These are phyloP conservation scores for Phlyctochytrium bullatum DNA, from an alignment of 192 early-diverging fungal genomes.

Conservation along the genomic window DNA sequence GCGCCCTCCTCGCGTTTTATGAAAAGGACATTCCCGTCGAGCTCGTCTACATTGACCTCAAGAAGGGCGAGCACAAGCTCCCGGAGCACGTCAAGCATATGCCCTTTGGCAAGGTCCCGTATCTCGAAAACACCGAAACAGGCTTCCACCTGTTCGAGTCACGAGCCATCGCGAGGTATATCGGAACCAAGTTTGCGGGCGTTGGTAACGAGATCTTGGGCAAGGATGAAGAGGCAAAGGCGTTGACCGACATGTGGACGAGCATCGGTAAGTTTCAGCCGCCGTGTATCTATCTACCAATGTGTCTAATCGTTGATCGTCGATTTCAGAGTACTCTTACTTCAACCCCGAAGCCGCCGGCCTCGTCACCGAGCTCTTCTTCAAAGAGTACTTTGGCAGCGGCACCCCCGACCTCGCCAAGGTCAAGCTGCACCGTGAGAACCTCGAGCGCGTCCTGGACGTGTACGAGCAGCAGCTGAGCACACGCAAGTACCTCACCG, in stretches of 20 bases:
- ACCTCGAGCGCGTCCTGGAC: constrained; percentile 12
- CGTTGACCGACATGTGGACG: constrained; percentile 37
- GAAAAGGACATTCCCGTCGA: constrained; percentile 37
- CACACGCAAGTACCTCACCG: constrained; percentile 11
- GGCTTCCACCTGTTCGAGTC: constrained; percentile 34
- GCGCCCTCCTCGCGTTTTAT: constrained; percentile 21
- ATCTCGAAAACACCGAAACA: constrained; percentile 30
- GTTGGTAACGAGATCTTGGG: constrained; percentile 26
- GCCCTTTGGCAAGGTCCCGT: constrained; percentile 46
- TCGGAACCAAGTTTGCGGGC: constrained; percentile 26
- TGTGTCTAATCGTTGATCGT: no score
- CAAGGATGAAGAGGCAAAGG: constrained; percentile 19
- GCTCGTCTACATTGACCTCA: constrained; percentile 20
- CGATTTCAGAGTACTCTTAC: constrained; percentile 12
- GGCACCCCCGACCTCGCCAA: constrained; percentile 5
- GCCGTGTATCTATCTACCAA: no score
- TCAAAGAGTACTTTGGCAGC: not conserved
- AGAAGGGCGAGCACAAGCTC: constrained; percentile 33
- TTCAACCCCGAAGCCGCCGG: constrained; percentile 14
- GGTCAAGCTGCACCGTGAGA: not conserved
- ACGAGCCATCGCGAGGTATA: constrained; percentile 38
- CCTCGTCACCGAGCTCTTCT: constrained; percentile 16
- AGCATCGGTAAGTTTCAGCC: no score
- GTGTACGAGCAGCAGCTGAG: constrained; percentile 15
- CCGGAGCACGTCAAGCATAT: constrained; percentile 30